Evolutionary conservation across 768 basidiomycete species (phyloP).

Genomic region (Pisolithus sp.): DNA sequence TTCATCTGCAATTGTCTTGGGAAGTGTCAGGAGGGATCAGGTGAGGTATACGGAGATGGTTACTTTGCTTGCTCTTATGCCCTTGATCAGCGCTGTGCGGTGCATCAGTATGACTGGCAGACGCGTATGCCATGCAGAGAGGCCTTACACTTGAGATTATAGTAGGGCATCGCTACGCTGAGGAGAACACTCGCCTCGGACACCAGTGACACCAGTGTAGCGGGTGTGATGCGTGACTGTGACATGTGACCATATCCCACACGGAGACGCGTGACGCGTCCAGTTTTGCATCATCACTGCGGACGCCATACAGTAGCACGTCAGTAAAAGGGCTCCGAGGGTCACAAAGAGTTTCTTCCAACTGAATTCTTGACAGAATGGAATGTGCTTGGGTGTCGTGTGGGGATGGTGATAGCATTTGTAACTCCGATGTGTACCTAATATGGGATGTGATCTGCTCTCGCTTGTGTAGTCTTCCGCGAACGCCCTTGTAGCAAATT

Average conservation of each 20-base stretch:
- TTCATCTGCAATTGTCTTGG: constrained; percentile 95
- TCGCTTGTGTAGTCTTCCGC: neutral
- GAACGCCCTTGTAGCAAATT: neutral
- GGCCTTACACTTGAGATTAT: constrained; percentile 75
- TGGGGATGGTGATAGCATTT: neutral
- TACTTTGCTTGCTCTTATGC: constrained; percentile 95
- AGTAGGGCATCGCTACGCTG: constrained; percentile 56
- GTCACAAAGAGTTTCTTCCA: neutral
- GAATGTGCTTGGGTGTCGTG: neutral
- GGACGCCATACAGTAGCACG: too few relatives aligned
- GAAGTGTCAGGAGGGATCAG: constrained; percentile 19
- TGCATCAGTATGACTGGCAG: constrained; percentile 19
- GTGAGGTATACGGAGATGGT: constrained; percentile 12
- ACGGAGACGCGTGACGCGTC: too few relatives aligned
- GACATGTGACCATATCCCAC: neutral
- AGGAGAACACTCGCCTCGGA: neutral
- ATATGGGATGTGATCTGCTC: neutral
- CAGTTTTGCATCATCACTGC: too few relatives aligned
- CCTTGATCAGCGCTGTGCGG: constrained; percentile 86
- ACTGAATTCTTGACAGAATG: too few relatives aligned
- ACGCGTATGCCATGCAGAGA: neutral
- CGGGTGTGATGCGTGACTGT: neutral
- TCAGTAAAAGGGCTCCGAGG: neutral
- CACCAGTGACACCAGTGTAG: neutral
- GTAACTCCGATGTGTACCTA: constrained; percentile 3